Evolutionary conservation across 148 eudicot species (phyloP).

Genomic region (Simmondsia chinensis): DNA sequence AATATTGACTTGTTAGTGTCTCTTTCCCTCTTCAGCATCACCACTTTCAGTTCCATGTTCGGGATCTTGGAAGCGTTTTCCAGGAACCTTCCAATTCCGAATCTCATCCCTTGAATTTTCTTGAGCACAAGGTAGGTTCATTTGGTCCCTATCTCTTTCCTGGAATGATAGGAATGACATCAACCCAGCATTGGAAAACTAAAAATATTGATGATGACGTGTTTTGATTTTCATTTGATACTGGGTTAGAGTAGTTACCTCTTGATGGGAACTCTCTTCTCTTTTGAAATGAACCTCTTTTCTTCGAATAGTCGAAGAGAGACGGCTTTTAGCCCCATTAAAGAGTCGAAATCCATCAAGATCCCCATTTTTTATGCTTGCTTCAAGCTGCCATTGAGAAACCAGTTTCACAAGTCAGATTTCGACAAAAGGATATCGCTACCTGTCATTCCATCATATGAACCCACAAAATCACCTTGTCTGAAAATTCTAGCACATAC

Average conservation of each 20-base stretch:
- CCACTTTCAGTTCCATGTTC: constrained; percentile 29
- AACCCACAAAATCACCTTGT: too few relatives aligned
- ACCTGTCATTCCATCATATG: too few relatives aligned
- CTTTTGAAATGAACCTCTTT: constrained; percentile 15
- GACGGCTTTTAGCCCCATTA: constrained; percentile 25
- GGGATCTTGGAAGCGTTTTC: constrained; percentile 30
- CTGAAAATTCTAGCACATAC: too few relatives aligned
- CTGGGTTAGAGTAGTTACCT: constrained; percentile 38
- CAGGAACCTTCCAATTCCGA: constrained; percentile 35
- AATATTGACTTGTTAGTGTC: constrained; percentile 17
- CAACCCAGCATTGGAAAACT: not conserved
- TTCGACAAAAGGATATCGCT: not conserved
- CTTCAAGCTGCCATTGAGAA: constrained; percentile 60
- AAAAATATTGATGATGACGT: too few relatives aligned
- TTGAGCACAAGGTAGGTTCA: constrained; percentile 40
- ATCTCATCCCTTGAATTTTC: constrained; percentile 39
- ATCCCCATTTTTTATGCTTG: constrained; percentile 69
- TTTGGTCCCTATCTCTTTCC: constrained; percentile 22
- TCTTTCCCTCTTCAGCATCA: constrained; percentile 23
- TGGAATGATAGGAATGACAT: constrained; percentile 11
- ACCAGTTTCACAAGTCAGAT: not conserved
- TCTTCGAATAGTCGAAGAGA: constrained; percentile 24
- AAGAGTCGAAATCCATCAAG: constrained; percentile 47
- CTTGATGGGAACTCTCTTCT: constrained; percentile 7
- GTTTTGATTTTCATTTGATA: too few relatives aligned